A percentile compares a stretch with the other conserved stretches of the same genome.
Evolutionary conservation across 345 rosid genomes (phyloP).

Genomic region (Hypericum perforatum): DNA sequence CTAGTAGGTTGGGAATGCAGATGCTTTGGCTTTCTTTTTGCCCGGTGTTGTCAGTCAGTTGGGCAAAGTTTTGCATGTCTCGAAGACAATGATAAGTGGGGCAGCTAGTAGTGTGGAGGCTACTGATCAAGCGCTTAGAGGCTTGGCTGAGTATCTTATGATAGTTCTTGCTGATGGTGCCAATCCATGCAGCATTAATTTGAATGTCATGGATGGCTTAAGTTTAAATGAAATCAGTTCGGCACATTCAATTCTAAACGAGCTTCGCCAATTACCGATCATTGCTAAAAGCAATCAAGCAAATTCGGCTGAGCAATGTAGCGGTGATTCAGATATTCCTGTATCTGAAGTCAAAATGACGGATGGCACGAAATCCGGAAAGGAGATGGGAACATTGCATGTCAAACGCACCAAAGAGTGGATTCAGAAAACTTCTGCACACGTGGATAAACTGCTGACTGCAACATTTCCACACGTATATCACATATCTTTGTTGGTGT

Average conservation of each 20-base stretch:
- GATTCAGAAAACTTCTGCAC: constrained; percentile 56
- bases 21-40: constrained; percentile 84
- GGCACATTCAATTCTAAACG: constrained; percentile 40
- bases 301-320: constrained; percentile 23
- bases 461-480: constrained; percentile 79
- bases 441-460: constrained; percentile 56
- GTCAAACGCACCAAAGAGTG: constrained; percentile 75
- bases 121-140: constrained; percentile 71
- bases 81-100: constrained; percentile 75
- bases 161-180: constrained; percentile 70
- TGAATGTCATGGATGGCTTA: constrained; percentile 18
- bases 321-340: constrained; percentile 17
- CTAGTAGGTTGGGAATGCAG: constrained; percentile 74
- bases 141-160: constrained; percentile 84
- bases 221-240: constrained; percentile 30
- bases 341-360: constrained; percentile 21
- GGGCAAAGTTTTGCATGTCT: constrained; percentile 61
- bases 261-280: constrained; percentile 52
- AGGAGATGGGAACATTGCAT: constrained; percentile 42
- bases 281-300: constrained; percentile 31
- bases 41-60: constrained; percentile 94
- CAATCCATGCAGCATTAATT: constrained; percentile 34
- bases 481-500: constrained; percentile 8
- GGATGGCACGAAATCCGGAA: constrained; percentile 15
- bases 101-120: constrained; percentile 88